Conservation (phyloP, 1,284 basidiomycete species). For the Austroboletus novae-zelandiae region DNA sequence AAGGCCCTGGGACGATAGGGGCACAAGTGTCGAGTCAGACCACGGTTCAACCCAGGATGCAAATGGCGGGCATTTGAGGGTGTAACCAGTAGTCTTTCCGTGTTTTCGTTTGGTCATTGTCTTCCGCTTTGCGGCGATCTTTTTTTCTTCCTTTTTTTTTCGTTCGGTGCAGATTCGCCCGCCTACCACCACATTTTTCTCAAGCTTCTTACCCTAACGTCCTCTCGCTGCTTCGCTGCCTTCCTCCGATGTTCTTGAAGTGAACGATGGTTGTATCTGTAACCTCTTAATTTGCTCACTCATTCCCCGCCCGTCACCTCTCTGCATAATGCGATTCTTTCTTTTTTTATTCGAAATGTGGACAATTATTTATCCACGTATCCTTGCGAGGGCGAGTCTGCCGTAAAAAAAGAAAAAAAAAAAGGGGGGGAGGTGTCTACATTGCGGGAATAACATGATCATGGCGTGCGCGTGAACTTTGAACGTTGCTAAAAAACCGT, state of each 20-base stretch:
- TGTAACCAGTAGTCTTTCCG: slow-evolving; percentile 16
- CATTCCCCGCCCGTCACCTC: slow-evolving; percentile 14
- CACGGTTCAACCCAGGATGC: slow-evolving; percentile 31
- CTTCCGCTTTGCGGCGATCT: slow-evolving; percentile 14
- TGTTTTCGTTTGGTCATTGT: slow-evolving; percentile 6
- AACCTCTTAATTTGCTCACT: slow-evolving; percentile 34
- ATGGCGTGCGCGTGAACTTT: too few relatives aligned
- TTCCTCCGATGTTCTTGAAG: slow-evolving; percentile 28
- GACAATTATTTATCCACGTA: slow-evolving; percentile 12
- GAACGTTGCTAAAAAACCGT: not conserved
- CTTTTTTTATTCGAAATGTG: slow-evolving; percentile 5
- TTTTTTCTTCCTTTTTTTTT: slow-evolving; percentile 2
- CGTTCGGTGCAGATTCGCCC: slow-evolving; percentile 6
- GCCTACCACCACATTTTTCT: slow-evolving; percentile 4
- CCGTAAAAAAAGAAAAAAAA: too few relatives aligned
- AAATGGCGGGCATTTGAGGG: slow-evolving; percentile 33
- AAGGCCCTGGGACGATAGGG: slow-evolving; percentile 32
- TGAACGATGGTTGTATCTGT: slow-evolving; percentile 40
- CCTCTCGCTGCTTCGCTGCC: slow-evolving; percentile 17
- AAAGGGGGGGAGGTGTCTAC: not conserved
- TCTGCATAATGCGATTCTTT: slow-evolving; percentile 23
- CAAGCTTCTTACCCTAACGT: slow-evolving; percentile 22
- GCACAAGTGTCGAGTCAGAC: slow-evolving; percentile 27
- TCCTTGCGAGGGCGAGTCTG: too few relatives aligned
- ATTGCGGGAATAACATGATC: slow-evolving; percentile 1